phyloP scores from a whole-genome alignment of 805 yeast species.

The Yamadazyma insecticola region DNA sequence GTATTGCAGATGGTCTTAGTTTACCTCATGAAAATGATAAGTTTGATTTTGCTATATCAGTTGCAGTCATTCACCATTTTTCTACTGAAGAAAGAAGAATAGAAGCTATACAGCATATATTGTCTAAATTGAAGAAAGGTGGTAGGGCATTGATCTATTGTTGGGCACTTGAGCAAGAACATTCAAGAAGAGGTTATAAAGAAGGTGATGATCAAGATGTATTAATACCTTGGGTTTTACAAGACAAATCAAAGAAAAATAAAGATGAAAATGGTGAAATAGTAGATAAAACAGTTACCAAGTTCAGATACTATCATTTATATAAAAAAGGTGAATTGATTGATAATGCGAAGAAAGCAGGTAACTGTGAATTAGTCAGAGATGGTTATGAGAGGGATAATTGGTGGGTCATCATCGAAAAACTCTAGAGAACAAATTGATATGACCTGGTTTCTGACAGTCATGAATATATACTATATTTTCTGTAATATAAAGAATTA shows the following conservation, averaged over 20 bases:
- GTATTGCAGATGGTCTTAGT: slow-evolving; percentile 77
- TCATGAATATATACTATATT: too few relatives aligned
- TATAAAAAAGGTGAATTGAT: slow-evolving; percentile 81
- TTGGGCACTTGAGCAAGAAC: slow-evolving; percentile 94
- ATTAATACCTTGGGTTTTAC: slow-evolving; percentile 91
- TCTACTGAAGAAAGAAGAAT: slow-evolving; percentile 78
- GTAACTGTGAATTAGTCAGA: slow-evolving; percentile 55
- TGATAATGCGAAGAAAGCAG: slow-evolving; percentile 65
- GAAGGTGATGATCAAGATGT: slow-evolving; percentile 93
- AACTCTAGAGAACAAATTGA: slow-evolving; percentile 8
- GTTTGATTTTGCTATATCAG: slow-evolving; percentile 87
- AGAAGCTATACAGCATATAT: slow-evolving; percentile 66
- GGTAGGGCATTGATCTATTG: slow-evolving; percentile 83
- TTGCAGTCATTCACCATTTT: slow-evolving; percentile 95
- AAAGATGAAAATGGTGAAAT: slow-evolving; percentile 7
- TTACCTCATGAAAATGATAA: slow-evolving; percentile 34
- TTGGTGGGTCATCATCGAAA: slow-evolving; percentile 63
- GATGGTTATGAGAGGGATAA: slow-evolving; percentile 90
- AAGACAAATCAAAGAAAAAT: slow-evolving; percentile 40
- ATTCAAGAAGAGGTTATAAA: slow-evolving; percentile 83
- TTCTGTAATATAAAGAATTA: too few relatives aligned
- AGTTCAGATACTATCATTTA: slow-evolving; percentile 83
- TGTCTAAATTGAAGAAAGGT: slow-evolving; percentile 50
- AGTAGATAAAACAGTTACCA: slow-evolving; percentile 41
- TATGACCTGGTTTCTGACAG: too few relatives aligned